Evolutionary conservation across 2,329 filamentous ascomycete species (phyloP).

Genomic region (Daldinia sp.): DNA sequence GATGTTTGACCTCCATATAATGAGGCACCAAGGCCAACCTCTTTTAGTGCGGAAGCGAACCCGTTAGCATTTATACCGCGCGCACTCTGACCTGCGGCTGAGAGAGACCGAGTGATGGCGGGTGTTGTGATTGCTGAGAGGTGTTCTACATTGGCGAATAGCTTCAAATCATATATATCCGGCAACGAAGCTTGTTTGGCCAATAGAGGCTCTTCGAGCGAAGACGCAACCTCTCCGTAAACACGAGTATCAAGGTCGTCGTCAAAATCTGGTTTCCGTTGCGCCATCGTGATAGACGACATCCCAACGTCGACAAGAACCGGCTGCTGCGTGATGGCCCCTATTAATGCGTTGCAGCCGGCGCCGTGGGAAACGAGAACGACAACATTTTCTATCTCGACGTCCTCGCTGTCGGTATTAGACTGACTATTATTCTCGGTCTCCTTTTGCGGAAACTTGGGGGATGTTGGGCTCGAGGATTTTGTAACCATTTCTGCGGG

Average conservation of each 20-base stretch:
- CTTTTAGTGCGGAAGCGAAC: conserved; percentile 47
- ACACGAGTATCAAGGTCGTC: conserved; percentile 47
- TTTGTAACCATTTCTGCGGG: conserved; percentile 62
- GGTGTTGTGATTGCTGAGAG: conserved; percentile 56
- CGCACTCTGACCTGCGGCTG: conserved; percentile 45
- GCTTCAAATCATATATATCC: conserved; percentile 74
- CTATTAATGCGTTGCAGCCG: conserved; percentile 94
- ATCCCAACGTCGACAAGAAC: conserved; percentile 90
- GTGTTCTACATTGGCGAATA: conserved; percentile 80
- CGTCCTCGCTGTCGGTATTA: conserved; percentile 57
- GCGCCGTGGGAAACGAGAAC: conserved; percentile 93
- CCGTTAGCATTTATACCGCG: conserved; percentile 52
- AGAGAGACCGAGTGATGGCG: conserved; percentile 44
- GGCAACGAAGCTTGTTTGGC: conserved; percentile 55
- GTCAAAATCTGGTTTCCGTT: conserved; percentile 62
- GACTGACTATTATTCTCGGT: conserved; percentile 48
- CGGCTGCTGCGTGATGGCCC: conserved; percentile 88
- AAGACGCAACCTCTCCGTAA: conserved; percentile 35
- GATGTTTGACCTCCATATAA: conserved; percentile 52
- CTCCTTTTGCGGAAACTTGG: conserved; percentile 34
- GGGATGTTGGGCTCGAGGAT: conserved; percentile 39
- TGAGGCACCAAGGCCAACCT: conserved; percentile 40
- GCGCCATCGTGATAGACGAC: conserved; percentile 90
- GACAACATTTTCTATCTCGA: conserved; percentile 77
- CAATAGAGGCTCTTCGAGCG: conserved; percentile 41